Evolutionary conservation across 305 asterid genomes (phyloP).

Genomic region (Rubia peregrina): DNA sequence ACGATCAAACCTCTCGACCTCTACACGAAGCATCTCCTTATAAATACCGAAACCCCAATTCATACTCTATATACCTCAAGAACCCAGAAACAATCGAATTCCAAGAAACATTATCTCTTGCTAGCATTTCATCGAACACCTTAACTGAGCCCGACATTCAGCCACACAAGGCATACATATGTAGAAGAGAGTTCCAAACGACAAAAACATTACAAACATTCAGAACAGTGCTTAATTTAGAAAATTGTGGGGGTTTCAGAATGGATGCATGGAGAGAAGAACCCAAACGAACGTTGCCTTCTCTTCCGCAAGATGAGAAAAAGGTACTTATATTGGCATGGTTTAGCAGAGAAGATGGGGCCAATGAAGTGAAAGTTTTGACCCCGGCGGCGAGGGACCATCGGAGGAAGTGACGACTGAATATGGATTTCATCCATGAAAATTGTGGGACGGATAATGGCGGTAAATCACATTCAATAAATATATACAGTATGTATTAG

Average conservation of each 20-base stretch:
- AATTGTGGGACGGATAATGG: not conserved
- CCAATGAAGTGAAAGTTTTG: constrained; percentile 18
- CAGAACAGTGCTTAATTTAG: constrained; percentile 8
- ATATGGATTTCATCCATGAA: constrained; percentile 33
- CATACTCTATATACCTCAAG: constrained; percentile 32
- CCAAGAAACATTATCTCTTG: constrained; percentile 67
- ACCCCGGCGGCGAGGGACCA: constrained; percentile 13
- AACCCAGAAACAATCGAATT: constrained; percentile 78
- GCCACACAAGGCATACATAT: constrained; percentile 45
- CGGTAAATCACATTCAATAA: not conserved
- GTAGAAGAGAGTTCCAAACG: constrained; percentile 50
- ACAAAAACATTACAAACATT: constrained; percentile 15
- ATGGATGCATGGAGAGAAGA: constrained; percentile 55
- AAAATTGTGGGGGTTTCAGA: constrained; percentile 44
- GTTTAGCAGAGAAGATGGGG: constrained; percentile 25
- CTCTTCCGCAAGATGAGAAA: constrained; percentile 42
- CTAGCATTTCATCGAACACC: constrained; percentile 68
- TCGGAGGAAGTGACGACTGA: constrained; percentile 11
- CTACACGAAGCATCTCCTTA: constrained; percentile 35
- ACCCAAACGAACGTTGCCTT: constrained; percentile 50
- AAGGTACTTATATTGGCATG: constrained; percentile 33
- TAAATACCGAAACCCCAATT: constrained; percentile 47
- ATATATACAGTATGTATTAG: no score
- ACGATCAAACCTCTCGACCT: constrained; percentile 37
- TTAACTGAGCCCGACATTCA: constrained; percentile 35